These are phyloP conservation scores for Leishmania arabica DNA, from an alignment of 208 protist species.

Conservation along the genomic window DNA sequence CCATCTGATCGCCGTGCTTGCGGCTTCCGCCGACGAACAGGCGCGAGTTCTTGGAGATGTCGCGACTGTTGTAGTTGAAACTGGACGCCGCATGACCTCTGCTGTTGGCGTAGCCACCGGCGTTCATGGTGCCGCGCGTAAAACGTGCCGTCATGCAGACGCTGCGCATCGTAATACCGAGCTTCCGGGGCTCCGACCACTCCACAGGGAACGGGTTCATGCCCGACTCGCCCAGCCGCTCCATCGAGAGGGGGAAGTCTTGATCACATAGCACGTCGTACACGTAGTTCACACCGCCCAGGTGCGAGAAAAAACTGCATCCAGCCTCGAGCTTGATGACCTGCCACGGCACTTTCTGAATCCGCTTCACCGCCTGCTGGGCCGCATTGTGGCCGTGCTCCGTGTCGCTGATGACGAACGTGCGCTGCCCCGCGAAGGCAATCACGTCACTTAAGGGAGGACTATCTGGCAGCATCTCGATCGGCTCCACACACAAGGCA, in stretches of 20 bases:
- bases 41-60: slow-evolving; percentile 57
- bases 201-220: slow-evolving; percentile 90
- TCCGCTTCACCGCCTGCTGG: slow-evolving; percentile 38
- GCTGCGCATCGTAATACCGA: slow-evolving; percentile 85
- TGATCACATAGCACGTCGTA: slow-evolving; percentile 91
- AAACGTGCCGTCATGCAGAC: slow-evolving; percentile 83
- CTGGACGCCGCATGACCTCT: slow-evolving; percentile 41
- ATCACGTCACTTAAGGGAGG: slow-evolving; percentile 79
- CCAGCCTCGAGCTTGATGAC: slow-evolving; percentile 74
- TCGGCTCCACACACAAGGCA: slow-evolving; percentile 55
- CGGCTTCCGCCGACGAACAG: slow-evolving; percentile 70
- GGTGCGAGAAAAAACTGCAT: slow-evolving; percentile 75
- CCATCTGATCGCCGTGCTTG: slow-evolving; percentile 58
- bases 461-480: slow-evolving; percentile 74
- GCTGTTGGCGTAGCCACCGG: slow-evolving; percentile 72
- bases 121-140: slow-evolving; percentile 74
- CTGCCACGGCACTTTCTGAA: slow-evolving; percentile 69
- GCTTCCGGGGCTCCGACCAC: slow-evolving; percentile 85
- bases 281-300: slow-evolving; percentile 71
- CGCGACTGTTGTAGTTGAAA: slow-evolving; percentile 72
- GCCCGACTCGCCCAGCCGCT: slow-evolving; percentile 77
- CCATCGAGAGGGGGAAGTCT: slow-evolving; percentile 84
- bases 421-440: slow-evolving; percentile 75
- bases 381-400: slow-evolving; percentile 58
- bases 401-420: slow-evolving; percentile 68